phyloP scores from a whole-genome alignment of 139 green algal species.

The Diplosphaera chodatii region DNA sequence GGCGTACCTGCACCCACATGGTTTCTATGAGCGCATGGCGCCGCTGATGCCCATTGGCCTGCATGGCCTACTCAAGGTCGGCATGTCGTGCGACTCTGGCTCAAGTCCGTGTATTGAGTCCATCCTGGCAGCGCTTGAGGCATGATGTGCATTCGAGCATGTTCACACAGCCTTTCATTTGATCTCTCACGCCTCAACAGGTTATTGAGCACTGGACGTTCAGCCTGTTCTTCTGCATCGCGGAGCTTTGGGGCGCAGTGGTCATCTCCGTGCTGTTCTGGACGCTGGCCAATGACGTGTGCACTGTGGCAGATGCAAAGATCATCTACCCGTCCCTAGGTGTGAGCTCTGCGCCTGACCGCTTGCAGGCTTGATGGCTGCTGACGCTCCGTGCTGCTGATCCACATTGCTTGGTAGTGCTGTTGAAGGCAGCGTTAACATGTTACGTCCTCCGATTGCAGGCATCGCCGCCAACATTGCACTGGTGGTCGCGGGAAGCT shows the following conservation, averaged over 20 bases:
- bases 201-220: constrained; percentile 76
- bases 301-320: constrained; percentile 40
- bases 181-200: no score
- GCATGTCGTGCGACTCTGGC: no score
- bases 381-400: no score
- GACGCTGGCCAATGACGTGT: constrained; percentile 53
- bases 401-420: no score
- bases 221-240: constrained; percentile 76
- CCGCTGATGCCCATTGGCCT: constrained; percentile 47
- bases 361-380: no score
- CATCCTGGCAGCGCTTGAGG: background rate
- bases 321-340: constrained; percentile 63
- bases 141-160: no score
- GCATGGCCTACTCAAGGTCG: constrained; percentile 57
- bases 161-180: no score
- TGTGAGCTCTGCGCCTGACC: constrained; percentile 6
- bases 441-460: no score
- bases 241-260: constrained; percentile 80
- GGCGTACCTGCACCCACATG: constrained; percentile 55
- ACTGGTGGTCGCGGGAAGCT: constrained; percentile 48
- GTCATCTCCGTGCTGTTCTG: constrained; percentile 85
- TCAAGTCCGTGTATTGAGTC: no score
- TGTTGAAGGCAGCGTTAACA: no score
- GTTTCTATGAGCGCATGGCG: constrained; percentile 34
- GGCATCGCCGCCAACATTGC: constrained; percentile 76